Evolutionary conservation across 352 stramenopile species (phyloP).

Genomic region (Phytophthora pisi): DNA sequence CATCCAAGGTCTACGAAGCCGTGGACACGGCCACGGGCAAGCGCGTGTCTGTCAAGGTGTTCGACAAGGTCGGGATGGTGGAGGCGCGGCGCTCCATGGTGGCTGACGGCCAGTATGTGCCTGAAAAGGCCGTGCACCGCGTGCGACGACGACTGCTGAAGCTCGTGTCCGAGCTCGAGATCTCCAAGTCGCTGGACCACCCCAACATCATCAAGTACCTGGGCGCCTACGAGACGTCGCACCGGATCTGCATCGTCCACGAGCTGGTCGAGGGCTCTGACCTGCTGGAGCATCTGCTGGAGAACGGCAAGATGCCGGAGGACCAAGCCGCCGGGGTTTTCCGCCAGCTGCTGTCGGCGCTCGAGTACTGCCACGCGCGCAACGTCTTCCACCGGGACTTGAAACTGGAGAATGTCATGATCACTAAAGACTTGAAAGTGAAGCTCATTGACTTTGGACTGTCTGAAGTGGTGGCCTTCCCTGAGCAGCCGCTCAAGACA

Average conservation of each 20-base stretch:
- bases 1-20: conserved; percentile 76
- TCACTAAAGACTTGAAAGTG: conserved; percentile 91
- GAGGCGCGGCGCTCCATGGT: conserved; percentile 80
- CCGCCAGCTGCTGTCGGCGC: conserved; percentile 89
- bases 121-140: conserved; percentile 76
- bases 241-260: conserved; percentile 82
- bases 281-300: conserved; percentile 74
- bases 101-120: conserved; percentile 57
- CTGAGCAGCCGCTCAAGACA: conserved; percentile 69
- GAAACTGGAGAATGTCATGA: conserved; percentile 96
- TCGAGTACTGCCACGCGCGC: conserved; percentile 92
- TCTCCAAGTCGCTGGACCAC: conserved; percentile 71
- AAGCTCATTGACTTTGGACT: conserved; percentile 98
- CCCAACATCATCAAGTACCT: conserved; percentile 83
- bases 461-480: conserved; percentile 81
- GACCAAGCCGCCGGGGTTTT: conserved; percentile 60
- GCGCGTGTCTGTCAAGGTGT: conserved; percentile 79
- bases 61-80: conserved; percentile 85
- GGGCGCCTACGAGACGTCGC: conserved; percentile 76
- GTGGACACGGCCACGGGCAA: conserved; percentile 53
- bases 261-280: conserved; percentile 79
- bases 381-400: conserved; percentile 95
- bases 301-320: conserved; percentile 76
- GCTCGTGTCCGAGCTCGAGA: conserved; percentile 85
- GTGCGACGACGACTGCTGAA: conserved; percentile 77